phyloP scores from a whole-genome alignment of 2,329 filamentous ascomycete genomes.

The Clarireedia monteithiana region DNA sequence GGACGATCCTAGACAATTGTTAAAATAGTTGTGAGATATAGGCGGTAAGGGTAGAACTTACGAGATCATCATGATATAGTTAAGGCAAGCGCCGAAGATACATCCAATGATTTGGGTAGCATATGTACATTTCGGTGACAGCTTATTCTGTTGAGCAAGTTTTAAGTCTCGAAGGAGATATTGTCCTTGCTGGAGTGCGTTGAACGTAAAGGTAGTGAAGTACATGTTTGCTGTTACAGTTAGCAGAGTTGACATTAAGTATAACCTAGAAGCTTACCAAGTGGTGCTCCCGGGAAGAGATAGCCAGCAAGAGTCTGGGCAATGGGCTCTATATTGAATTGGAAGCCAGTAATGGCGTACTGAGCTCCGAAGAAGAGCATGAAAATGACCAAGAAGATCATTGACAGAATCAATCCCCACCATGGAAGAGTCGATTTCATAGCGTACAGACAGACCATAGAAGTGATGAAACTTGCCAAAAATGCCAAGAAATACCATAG shows the following conservation, averaged over 20 bases:
- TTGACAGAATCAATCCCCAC: slow-evolving; percentile 26
- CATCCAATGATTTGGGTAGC: slow-evolving; percentile 36
- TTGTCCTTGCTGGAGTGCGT: slow-evolving; percentile 38
- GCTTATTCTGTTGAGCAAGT: slow-evolving; percentile 41
- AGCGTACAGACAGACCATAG: slow-evolving; percentile 35
- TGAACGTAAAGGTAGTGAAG: slow-evolving; percentile 63
- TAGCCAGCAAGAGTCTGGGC: slow-evolving; percentile 41
- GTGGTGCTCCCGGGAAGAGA: slow-evolving; percentile 46
- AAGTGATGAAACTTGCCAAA: slow-evolving; percentile 38
- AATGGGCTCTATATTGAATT: slow-evolving; percentile 39
- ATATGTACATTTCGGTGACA: slow-evolving; percentile 30
- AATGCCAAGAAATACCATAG: slow-evolving; percentile 49
- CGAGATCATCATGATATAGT: slow-evolving; percentile 55
- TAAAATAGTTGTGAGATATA: slow-evolving; percentile 36
- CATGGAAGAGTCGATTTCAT: slow-evolving; percentile 45
- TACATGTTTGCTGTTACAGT: slow-evolving; percentile 50
- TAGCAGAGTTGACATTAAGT: not conserved
- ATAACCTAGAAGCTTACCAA: slow-evolving; percentile 27
- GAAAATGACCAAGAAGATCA: slow-evolving; percentile 27
- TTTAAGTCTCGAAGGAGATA: slow-evolving; percentile 41
- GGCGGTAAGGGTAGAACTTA: slow-evolving; percentile 22
- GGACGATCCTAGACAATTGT: slow-evolving; percentile 52
- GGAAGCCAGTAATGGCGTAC: slow-evolving; percentile 40
- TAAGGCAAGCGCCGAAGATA: slow-evolving; percentile 35
- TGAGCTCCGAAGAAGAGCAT: slow-evolving; percentile 26